Evolutionary conservation across 2,329 filamentous ascomycete genomes (phyloP).

Genomic region (Ascocoryne sarcoides): DNA sequence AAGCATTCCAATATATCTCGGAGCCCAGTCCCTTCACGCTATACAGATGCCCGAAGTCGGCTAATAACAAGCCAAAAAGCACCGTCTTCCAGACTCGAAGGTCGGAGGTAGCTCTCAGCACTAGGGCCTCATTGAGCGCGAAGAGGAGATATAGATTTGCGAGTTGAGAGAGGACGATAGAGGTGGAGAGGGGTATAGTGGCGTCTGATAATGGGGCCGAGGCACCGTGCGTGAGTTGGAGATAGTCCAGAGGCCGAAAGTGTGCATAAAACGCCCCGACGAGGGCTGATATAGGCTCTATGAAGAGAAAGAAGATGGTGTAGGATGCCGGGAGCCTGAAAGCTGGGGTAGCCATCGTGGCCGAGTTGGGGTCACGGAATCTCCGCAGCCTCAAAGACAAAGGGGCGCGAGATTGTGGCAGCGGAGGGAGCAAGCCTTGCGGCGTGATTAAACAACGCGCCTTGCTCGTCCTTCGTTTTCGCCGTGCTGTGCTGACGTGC

Average conservation of each 20-base stretch:
- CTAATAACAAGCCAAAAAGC: conserved; percentile 58
- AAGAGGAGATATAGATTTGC: conserved; percentile 73
- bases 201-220: conserved; percentile 16
- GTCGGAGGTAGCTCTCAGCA: conserved; percentile 61
- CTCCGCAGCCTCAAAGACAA: too few relatives aligned
- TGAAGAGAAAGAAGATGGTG: conserved; percentile 63
- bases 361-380: too few relatives aligned
- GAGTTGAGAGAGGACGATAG: conserved; percentile 63
- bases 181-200: conserved; percentile 47
- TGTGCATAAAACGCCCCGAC: conserved; percentile 44
- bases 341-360: conserved; percentile 23
- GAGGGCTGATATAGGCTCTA: conserved; percentile 53
- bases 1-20: conserved; percentile 48
- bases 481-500: too few relatives aligned
- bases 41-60: conserved; percentile 70
- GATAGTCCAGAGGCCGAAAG: conserved; percentile 46
- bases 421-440: too few relatives aligned
- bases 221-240: conserved; percentile 49
- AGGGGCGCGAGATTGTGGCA: too few relatives aligned
- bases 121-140: conserved; percentile 66
- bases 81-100: conserved; percentile 61
- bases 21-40: conserved; percentile 51
- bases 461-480: too few relatives aligned
- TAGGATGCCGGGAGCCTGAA: conserved; percentile 52
- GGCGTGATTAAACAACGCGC: too few relatives aligned